phyloP scores from a whole-genome alignment of 768 basidiomycete species.

The Psilocybe azurescens region DNA sequence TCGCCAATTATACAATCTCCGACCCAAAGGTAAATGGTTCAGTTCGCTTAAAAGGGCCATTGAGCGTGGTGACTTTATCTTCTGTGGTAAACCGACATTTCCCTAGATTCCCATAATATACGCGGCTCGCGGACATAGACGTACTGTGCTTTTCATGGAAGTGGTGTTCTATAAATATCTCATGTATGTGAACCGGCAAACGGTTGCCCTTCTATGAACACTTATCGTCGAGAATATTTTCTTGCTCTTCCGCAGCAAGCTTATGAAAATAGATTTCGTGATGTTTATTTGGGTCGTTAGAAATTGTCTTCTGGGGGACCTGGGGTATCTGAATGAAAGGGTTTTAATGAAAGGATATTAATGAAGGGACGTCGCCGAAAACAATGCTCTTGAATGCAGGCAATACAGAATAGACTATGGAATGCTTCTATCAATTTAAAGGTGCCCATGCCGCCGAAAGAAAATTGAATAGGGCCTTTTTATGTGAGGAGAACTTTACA shows the following conservation, averaged over 20 bases:
- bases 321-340: background rate
- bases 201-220: background rate
- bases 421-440: background rate
- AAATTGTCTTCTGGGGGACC: background rate
- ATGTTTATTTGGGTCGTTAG: background rate
- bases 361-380: no score
- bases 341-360: background rate
- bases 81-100: background rate
- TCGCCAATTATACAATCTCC: background rate
- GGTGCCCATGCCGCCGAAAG: background rate
- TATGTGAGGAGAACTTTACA: no score
- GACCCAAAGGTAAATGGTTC: background rate
- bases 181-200: background rate
- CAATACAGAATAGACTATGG: background rate
- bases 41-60: background rate
- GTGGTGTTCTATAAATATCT: background rate
- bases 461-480: no score
- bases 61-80: background rate
- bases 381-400: no score
- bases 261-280: background rate
- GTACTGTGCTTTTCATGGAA: background rate
- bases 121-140: background rate
- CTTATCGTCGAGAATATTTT: background rate
- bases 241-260: background rate
- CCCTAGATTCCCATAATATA: background rate